These are phyloP conservation scores for Platanthera guangdongensis DNA, from an alignment of 106 monocot species.

Conservation along the genomic window DNA sequence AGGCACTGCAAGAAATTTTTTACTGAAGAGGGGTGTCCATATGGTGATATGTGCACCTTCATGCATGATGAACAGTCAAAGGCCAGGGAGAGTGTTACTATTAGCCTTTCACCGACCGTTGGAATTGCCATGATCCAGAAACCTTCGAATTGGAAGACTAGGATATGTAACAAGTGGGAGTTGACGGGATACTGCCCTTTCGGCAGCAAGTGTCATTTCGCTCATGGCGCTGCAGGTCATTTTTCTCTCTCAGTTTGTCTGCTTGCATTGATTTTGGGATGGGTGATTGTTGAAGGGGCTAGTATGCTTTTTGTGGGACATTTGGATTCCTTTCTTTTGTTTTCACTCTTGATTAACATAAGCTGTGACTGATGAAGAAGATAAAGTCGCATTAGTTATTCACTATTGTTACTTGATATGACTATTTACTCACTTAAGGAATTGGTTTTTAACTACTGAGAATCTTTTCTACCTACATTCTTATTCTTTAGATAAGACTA, in stretches of 20 bases:
- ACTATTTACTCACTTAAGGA: too few relatives aligned
- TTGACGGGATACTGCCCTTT: conserved; percentile 94
- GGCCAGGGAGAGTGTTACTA: conserved; percentile 84
- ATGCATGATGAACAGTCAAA: conserved; percentile 89
- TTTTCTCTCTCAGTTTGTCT: background rate
- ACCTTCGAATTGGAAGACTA: conserved; percentile 97
- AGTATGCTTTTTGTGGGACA: background rate
- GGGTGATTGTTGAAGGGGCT: background rate
- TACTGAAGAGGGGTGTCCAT: conserved; percentile 89
- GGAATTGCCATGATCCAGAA: conserved; percentile 51
- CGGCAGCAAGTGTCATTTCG: conserved; percentile 98
- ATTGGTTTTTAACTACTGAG: too few relatives aligned
- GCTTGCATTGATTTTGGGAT: background rate
- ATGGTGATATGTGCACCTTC: conserved; percentile 84
- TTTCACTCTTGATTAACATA: background rate
- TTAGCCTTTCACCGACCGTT: conserved; percentile 61
- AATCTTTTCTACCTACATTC: too few relatives aligned
- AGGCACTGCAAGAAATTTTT: conserved; percentile 92
- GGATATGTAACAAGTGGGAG: conserved; percentile 99
- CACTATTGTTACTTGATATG: too few relatives aligned
- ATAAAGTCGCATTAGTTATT: too few relatives aligned
- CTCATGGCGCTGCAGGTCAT: conserved; percentile 83
- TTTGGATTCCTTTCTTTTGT: background rate
- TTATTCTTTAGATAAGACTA: too few relatives aligned
- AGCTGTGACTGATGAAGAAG: too few relatives aligned